A percentile compares a stretch with the other conserved stretches of the same genome.
Conservation (phyloP, 345 rosid species). For the Rhodamnia argentea region DNA sequence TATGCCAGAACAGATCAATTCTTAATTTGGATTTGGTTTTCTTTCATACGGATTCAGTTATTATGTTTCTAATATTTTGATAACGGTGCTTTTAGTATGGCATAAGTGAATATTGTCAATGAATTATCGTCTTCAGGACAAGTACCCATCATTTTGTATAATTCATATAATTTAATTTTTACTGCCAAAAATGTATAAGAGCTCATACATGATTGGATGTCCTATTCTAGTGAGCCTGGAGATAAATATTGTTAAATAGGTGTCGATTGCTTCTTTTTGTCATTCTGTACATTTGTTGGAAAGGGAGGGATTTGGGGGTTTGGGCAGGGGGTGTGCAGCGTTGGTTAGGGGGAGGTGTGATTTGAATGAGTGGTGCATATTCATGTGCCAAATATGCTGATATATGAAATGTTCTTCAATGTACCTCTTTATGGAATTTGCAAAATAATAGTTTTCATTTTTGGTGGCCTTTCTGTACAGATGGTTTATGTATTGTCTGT, state of each 20-base stretch:
- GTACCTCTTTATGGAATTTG: background rate
- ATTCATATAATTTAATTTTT: background rate
- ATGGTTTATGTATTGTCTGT: conserved; percentile 91
- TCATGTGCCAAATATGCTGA: background rate
- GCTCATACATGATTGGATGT: background rate
- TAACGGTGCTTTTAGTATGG: background rate
- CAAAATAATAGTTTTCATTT: background rate
- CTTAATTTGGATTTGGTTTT: background rate
- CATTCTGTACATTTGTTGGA: background rate
- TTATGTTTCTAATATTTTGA: background rate
- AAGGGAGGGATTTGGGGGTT: background rate
- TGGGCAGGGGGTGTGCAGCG: background rate
- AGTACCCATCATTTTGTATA: background rate
- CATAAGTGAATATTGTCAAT: background rate
- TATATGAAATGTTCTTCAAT: background rate
- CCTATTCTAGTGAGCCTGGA: background rate
- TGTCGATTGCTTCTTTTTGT: background rate
- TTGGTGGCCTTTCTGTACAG: conserved; percentile 32
- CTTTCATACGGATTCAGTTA: background rate
- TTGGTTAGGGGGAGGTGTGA: background rate
- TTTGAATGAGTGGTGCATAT: background rate
- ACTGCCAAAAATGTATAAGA: background rate
- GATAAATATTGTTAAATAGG: background rate
- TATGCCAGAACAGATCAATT: background rate
- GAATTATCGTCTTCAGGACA: background rate